These are phyloP conservation scores for Microsporum audouinii DNA, from an alignment of 2,329 filamentous ascomycete species.

Conservation along the genomic window DNA sequence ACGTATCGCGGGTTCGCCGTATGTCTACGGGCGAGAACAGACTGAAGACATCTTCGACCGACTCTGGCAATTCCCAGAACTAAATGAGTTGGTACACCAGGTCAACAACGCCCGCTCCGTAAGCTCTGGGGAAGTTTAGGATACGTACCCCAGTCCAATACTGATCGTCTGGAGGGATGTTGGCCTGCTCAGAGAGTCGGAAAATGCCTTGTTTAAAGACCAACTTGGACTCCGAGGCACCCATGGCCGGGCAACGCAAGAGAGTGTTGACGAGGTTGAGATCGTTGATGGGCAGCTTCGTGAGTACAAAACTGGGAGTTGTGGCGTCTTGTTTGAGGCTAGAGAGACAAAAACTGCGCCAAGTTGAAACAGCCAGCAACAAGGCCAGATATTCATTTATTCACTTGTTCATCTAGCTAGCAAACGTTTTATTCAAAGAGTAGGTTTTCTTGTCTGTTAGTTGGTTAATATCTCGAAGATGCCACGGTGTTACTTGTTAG, in stretches of 20 bases:
- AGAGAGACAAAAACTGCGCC: too few relatives aligned
- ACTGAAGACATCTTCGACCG: slow-evolving; percentile 90
- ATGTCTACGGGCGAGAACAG: slow-evolving; percentile 85
- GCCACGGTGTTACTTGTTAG: neutral
- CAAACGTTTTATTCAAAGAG: too few relatives aligned
- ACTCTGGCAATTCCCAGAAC: slow-evolving; percentile 97
- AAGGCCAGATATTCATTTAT: too few relatives aligned
- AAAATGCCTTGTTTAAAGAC: slow-evolving; percentile 99
- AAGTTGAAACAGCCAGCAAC: too few relatives aligned
- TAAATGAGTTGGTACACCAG: slow-evolving; percentile 27
- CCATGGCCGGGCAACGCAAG: slow-evolving; percentile 49
- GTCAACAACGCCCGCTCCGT: neutral
- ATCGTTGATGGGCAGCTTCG: neutral
- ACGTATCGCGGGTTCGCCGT: slow-evolving; percentile 72
- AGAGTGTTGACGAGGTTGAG: neutral
- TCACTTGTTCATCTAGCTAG: too few relatives aligned
- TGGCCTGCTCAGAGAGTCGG: slow-evolving; percentile 78
- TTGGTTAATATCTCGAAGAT: neutral
- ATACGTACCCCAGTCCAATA: slow-evolving; percentile 81
- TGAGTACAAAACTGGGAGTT: neutral
- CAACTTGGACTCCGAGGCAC: slow-evolving; percentile 95
- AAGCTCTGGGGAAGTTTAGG: too few relatives aligned
- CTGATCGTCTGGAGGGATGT: slow-evolving; percentile 74
- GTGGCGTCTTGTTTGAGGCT: neutral
- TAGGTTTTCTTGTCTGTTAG: neutral